Base-by-base conservation (phyloP, 176 grass and related monocot species). In the Carex pumila region DNA sequence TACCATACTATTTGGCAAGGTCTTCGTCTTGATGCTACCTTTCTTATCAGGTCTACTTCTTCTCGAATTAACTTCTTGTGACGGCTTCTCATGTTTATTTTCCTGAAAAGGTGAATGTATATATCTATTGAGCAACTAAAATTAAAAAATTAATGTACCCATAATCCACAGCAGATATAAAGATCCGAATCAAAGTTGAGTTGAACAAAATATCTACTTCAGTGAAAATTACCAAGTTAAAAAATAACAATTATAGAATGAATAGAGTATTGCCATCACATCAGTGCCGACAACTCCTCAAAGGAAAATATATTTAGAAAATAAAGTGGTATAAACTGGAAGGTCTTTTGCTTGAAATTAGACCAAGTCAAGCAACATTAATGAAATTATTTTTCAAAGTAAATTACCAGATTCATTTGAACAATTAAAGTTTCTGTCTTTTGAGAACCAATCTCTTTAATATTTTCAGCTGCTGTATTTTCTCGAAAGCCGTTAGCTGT, bases 1-100 rank as follows among this genome's bases (percentile, higher is more conserved):
- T 70, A 95, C 82, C 65, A 87, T 89, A 80, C 78, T 87, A 89
- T 94, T 90, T 30, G 82, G 65, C 0, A 39, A 79, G 72, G 76
- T 89, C 68, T 25, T 25, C 0, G 55, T 87, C 62, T 88, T 86
- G 71, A 4, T 63, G 49, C 82, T 47, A 75, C 11, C 83, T 60
- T 59, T 83, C 15, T 70, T 79, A 13, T 17, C 78, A 29, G 54
- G 15, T 62, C 62, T 69, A 75, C 60, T 85, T 54, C 63, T 86
- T 50, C 73, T 47, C 3, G 67, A 34, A 41, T 88, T 87, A 76
- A 43, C 53, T 87, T 82, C 76, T 58, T 43, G 75, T 87, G 80
- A 82, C 74, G 52, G 80, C 74, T 75, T 85, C 22, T 71, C 88
- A 80, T 36, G 13, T 55, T 12, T 10, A n/a, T 39, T 87, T 85